Evolutionary conservation across 2,329 filamentous ascomycete genomes (phyloP).

Genomic region (Nothopassalora personata): DNA sequence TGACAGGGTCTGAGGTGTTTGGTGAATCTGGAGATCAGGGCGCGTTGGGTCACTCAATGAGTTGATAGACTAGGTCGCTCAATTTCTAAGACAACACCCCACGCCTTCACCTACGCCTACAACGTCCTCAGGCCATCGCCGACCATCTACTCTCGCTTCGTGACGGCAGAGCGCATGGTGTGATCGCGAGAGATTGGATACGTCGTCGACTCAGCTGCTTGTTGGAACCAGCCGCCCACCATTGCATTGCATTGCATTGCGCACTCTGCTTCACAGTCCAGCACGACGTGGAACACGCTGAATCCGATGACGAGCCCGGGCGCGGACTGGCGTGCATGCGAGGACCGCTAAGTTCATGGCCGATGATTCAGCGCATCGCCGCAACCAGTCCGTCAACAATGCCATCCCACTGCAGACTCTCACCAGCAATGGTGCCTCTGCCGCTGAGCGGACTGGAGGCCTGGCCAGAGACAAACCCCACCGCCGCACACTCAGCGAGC

Average conservation of each 20-base stretch:
- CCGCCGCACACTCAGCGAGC: constrained; percentile 44
- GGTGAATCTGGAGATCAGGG: too few relatives aligned
- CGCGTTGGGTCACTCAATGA: too few relatives aligned
- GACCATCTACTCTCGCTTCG: background rate
- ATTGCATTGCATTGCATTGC: background rate
- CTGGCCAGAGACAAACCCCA: constrained; percentile 32
- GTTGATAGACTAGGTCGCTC: too few relatives aligned
- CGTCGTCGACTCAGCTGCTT: background rate
- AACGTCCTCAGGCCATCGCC: background rate
- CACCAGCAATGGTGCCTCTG: constrained; percentile 22
- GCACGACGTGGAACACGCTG: background rate
- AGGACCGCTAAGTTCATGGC: constrained; percentile 37
- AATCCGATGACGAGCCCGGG: constrained; percentile 3
- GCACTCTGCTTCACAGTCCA: background rate
- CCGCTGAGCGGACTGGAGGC: constrained; percentile 28
- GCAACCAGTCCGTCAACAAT: constrained; percentile 43
- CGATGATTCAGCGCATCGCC: constrained; percentile 43
- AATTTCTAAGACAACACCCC: background rate
- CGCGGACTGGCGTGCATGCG: constrained; percentile 1
- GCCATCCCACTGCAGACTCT: constrained; percentile 67
- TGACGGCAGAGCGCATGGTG: background rate
- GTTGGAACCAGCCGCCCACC: background rate
- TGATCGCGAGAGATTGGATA: background rate
- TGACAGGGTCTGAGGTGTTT: too few relatives aligned
- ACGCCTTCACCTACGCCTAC: background rate